Percentiles rank a stretch among this genome's conserved stretches.
Evolutionary conservation across 2,329 filamentous ascomycete species (phyloP).

Genomic region (Fusarium pilosicola): DNA sequence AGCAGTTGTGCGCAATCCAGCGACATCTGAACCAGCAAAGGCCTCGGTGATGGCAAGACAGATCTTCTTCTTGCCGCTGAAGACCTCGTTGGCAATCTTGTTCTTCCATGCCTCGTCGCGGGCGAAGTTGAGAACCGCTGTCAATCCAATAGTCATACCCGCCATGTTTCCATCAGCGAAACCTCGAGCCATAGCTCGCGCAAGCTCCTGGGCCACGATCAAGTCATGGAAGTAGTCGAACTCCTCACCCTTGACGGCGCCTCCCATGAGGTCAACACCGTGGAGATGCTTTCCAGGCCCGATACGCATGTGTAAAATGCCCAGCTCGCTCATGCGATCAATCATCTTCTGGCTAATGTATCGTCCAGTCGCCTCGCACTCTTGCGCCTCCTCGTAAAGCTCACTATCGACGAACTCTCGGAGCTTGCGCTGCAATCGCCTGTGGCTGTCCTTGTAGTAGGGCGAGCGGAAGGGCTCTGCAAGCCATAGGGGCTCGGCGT

Average conservation of each 20-base stretch:
- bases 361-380: conserved; percentile 78
- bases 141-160: conserved; percentile 84
- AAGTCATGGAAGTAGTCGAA: conserved; percentile 91
- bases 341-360: conserved; percentile 78
- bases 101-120: conserved; percentile 73
- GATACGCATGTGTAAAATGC: conserved; percentile 82
- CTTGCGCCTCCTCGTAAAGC: conserved; percentile 77
- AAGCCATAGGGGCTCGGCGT: conserved; percentile 87
- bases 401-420: conserved; percentile 78
- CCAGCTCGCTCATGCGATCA: conserved; percentile 78
- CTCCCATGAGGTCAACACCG: conserved; percentile 73
- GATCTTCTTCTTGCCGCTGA: conserved; percentile 87
- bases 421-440: conserved; percentile 73
- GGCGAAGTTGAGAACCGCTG: conserved; percentile 83
- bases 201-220: conserved; percentile 78
- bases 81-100: conserved; percentile 75
- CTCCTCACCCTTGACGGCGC: conserved; percentile 78
- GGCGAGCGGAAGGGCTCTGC: conserved; percentile 79
- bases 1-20: conserved; percentile 81
- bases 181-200: conserved; percentile 76
- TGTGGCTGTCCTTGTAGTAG: conserved; percentile 82
- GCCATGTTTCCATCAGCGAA: conserved; percentile 91
- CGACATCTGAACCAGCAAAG: conserved; percentile 84
- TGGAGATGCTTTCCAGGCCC: conserved; percentile 86
- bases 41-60: conserved; percentile 89